A percentile compares a stretch with the other conserved stretches of the same genome.
phyloP scores from a whole-genome alignment of 2,329 filamentous ascomycete species.

The Proliferodiscus dingleyae region DNA sequence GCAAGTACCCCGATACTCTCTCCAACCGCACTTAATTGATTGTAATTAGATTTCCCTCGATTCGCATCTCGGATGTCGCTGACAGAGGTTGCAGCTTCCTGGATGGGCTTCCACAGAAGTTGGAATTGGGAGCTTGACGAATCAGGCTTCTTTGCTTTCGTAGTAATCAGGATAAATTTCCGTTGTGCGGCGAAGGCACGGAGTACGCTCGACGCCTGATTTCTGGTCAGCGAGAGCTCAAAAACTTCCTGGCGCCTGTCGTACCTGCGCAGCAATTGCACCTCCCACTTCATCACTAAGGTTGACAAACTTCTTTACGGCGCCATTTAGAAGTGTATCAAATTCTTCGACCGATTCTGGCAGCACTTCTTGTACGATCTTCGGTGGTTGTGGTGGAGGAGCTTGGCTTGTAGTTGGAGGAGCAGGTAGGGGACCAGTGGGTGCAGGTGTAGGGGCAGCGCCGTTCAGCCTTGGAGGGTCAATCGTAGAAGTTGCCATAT shows the following conservation, averaged over 20 bases:
- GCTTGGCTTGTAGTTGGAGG: conserved; percentile 38
- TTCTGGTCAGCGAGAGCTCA: conserved; percentile 9
- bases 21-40: conserved; percentile 79
- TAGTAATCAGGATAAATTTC: conserved; percentile 80
- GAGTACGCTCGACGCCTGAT: conserved; percentile 47
- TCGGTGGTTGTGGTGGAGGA: conserved; percentile 40
- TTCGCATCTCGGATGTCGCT: conserved; percentile 79
- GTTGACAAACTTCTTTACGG: conserved; percentile 73
- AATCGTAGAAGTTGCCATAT: conserved; percentile 77
- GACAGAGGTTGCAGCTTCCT: conserved; percentile 74
- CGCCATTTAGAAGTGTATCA: conserved; percentile 67
- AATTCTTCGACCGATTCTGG: conserved; percentile 84
- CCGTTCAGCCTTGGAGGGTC: conserved; percentile 51
- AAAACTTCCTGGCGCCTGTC: conserved; percentile 19
- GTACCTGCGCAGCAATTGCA: conserved; percentile 73
- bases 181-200: conserved; percentile 78
- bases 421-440: conserved; percentile 30
- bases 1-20: conserved; percentile 86
- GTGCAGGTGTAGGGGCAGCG: conserved; percentile 35
- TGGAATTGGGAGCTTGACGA: conserved; percentile 58
- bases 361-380: conserved; percentile 47
- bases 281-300: conserved; percentile 75
- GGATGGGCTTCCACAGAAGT: conserved; percentile 80
- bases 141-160: conserved; percentile 89
- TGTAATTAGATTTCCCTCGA: conserved; percentile 67